phyloP scores from a whole-genome alignment of 768 basidiomycete genomes.

The Xanthoconium purpureum region DNA sequence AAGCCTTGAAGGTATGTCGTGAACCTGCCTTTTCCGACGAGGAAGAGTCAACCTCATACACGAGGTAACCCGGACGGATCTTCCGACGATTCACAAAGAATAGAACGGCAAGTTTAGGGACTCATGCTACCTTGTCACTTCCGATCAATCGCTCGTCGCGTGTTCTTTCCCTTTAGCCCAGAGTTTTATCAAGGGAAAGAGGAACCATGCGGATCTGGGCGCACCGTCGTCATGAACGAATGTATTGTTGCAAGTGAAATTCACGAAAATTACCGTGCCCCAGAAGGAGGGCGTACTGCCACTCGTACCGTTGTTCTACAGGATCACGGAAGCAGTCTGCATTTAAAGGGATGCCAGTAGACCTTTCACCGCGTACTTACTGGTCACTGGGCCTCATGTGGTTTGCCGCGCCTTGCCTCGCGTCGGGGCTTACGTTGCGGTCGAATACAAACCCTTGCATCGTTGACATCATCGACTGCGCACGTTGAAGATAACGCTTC shows the following conservation, averaged over 20 bases:
- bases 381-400: background rate
- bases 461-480: background rate
- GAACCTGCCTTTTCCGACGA: background rate
- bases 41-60: background rate
- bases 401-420: slow-evolving; percentile 1
- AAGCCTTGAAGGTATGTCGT: background rate
- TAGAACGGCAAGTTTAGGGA: background rate
- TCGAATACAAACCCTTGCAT: background rate
- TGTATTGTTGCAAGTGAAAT: no score
- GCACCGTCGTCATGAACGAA: background rate
- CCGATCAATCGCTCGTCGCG: background rate
- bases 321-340: background rate
- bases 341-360: background rate
- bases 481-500: slow-evolving; percentile 20
- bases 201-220: background rate
- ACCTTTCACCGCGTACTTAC: background rate
- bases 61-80: slow-evolving; percentile 19
- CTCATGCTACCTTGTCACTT: background rate
- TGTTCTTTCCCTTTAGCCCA: background rate
- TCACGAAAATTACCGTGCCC: no score
- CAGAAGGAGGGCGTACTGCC: no score
- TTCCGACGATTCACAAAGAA: background rate
- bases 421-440: background rate
- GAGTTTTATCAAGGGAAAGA: background rate
- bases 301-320: no score